Conservation (phyloP, 2,329 filamentous ascomycete genomes). For the Penicillium psychrosexuale region DNA sequence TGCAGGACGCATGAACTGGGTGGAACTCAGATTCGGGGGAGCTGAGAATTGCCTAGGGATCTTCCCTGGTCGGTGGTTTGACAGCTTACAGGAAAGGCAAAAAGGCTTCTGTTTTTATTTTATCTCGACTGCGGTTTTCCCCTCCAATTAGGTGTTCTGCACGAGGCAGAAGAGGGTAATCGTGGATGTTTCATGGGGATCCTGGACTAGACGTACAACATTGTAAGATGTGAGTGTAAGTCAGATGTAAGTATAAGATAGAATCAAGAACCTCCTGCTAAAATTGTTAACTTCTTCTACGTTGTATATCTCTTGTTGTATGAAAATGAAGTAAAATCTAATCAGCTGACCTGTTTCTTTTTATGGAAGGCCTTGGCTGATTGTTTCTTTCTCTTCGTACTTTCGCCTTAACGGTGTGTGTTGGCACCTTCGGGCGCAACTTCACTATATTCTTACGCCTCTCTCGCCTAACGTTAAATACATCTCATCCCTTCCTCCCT, state of each 20-base stretch:
- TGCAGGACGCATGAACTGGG: constrained; percentile 6
- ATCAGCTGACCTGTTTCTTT: background rate
- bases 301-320: background rate
- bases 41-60: constrained; percentile 8
- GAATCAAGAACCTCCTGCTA: background rate
- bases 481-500: background rate
- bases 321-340: background rate
- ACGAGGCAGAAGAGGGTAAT: constrained; percentile 15
- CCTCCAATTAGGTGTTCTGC: constrained; percentile 6
- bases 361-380: background rate
- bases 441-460: background rate
- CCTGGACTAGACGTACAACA: background rate
- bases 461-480: background rate
- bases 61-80: constrained; percentile 12
- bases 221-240: background rate
- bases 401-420: constrained; percentile 2
- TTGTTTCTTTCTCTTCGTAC: background rate
- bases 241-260: background rate
- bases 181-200: background rate
- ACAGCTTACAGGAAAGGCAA: background rate
- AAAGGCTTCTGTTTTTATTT: background rate
- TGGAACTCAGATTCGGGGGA: constrained; percentile 7
- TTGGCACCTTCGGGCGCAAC: constrained; percentile 8
- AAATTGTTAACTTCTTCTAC: background rate
- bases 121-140: constrained; percentile 8